These are phyloP conservation scores for Agaricus subrufescens DNA, from an alignment of 768 basidiomycete species.

Conservation along the genomic window DNA sequence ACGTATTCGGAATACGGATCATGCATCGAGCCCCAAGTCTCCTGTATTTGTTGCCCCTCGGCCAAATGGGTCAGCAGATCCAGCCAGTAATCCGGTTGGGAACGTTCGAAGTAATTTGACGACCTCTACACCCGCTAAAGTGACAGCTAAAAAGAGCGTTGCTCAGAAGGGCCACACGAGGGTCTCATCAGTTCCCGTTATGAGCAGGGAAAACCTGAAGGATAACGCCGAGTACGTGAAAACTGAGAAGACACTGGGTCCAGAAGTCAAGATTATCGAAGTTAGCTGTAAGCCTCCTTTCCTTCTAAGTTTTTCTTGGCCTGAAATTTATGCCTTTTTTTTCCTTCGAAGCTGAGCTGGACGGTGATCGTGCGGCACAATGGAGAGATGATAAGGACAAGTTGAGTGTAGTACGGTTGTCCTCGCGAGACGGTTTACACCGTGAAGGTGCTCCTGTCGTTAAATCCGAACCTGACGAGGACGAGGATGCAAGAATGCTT, in stretches of 20 bases:
- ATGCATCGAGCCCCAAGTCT: background rate
- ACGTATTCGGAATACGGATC: background rate
- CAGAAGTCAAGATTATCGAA: conserved; percentile 7
- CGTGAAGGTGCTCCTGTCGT: background rate
- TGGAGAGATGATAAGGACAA: background rate
- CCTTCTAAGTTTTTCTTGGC: background rate
- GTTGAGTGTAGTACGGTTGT: background rate
- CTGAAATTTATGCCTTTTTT: background rate
- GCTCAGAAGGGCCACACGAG: conserved; percentile 1
- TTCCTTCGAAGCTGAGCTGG: background rate
- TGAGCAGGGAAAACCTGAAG: background rate
- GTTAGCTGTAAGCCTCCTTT: conserved; percentile 2
- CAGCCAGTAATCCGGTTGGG: background rate
- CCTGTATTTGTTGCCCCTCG: background rate
- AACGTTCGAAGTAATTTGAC: background rate
- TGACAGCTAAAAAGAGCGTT: background rate
- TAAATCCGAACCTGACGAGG: background rate
- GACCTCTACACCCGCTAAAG: conserved; percentile 1
- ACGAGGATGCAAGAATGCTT: background rate
- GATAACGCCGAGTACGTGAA: background rate
- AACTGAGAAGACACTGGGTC: background rate
- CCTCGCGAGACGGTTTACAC: background rate
- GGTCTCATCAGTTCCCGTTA: conserved; percentile 2
- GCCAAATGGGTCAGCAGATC: too few relatives aligned
- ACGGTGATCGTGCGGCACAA: background rate